Base-by-base conservation (phyloP, 2,329 filamentous ascomycete genomes). In the Claviceps capensis region DNA sequence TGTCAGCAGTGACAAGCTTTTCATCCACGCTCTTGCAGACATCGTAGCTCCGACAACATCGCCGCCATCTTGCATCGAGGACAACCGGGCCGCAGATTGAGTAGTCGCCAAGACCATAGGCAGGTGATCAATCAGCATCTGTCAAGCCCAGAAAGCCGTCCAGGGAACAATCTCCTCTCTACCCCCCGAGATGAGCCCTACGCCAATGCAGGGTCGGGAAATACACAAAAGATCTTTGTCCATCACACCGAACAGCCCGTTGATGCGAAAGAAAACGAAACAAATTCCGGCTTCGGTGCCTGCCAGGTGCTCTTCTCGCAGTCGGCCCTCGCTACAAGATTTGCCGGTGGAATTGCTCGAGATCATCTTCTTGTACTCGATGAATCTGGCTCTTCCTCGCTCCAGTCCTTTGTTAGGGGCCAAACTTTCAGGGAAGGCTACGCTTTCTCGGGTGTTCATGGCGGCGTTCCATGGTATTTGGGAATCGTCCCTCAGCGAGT, bases 301-400 rank as follows among this genome's bases (percentile, higher is more conserved):
- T 3, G 30, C 9, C 9, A 34, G 30, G 9, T 34, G 9, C 9
- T 4, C 30, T 11, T 34, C 30, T 34, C 30, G 61, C 22, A 57
- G 52, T 23, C 61, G 62, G 16, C 51, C 57, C 3, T 60, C 45
- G 11, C 57, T 70, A n/a, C 62, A 69, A 49, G 57, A 59, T 36
- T 63, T 81, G 9, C 78, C 78, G 0, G 59, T 70, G 6, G 77
- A 81, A 60, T 65, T 81, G 23, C 67, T 81, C 11, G 75, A 79
- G 59, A 66, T 55, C 34, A 77, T 81, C 46, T 72, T 79, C 51
- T 62, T 75, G 55, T 62, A 73, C 50, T 78, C 75, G 49, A 60
- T 0, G 30, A 34, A 34, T 34, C 30, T 34, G 9, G 9, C 30
- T 34, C 30, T 34, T 3, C 30, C 30, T 34, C 67, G 64, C 5